Conservation (phyloP, 2,329 filamentous ascomycete species). For the Mycosphaerella arachidis region DNA sequence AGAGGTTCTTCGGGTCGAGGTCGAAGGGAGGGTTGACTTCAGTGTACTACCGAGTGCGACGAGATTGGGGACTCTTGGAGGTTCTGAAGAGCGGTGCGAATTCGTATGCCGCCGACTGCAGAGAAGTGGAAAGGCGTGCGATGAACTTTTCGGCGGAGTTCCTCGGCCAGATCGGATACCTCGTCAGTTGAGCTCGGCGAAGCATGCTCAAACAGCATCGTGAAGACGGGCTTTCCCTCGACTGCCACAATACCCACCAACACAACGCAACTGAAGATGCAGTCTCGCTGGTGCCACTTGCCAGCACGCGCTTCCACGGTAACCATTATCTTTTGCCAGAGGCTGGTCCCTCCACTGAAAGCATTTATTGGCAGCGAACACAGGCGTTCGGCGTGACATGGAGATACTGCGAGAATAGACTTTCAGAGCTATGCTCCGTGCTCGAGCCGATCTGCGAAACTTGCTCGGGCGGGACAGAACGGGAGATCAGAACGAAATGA, state of each 20-base stretch:
- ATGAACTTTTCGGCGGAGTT: constrained; percentile 28
- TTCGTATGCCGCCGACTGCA: constrained; percentile 24
- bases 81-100: constrained; percentile 30
- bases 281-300: neutral
- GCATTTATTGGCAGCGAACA: neutral
- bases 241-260: neutral
- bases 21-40: constrained; percentile 32
- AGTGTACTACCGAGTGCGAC: constrained; percentile 33
- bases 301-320: neutral
- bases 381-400: neutral
- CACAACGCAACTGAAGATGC: neutral
- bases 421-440: neutral
- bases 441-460: neutral
- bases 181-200: constrained; percentile 5
- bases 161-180: constrained; percentile 28
- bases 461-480: neutral
- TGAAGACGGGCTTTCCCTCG: neutral
- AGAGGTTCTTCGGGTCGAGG: constrained; percentile 22
- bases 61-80: constrained; percentile 31
- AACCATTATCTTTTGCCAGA: neutral
- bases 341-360: neutral
- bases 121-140: constrained; percentile 25
- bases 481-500: neutral
- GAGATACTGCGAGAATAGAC: neutral
- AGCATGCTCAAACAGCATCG: neutral